Evolutionary conservation across 2,329 filamentous ascomycete genomes (phyloP).

Genomic region (Phialemonium atrogriseum): DNA sequence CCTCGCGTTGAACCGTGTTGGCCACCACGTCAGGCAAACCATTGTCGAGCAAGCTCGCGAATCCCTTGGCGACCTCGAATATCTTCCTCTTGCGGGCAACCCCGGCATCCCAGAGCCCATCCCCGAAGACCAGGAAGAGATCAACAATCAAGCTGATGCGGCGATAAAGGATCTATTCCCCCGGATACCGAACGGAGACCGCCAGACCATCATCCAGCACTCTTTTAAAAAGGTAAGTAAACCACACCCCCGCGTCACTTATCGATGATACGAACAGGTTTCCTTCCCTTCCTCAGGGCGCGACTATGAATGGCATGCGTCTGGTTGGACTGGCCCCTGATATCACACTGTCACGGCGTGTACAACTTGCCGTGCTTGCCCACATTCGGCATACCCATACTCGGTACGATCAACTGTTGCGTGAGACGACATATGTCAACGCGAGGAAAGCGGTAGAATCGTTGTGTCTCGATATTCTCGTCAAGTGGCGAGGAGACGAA

Average conservation of each 20-base stretch:
- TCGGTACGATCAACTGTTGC: constrained; percentile 53
- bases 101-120: constrained; percentile 45
- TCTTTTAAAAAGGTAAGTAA: constrained; percentile 52
- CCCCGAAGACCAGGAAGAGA: constrained; percentile 49
- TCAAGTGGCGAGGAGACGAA: constrained; percentile 66
- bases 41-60: constrained; percentile 49
- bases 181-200: constrained; percentile 56
- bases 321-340: constrained; percentile 50
- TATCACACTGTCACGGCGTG: constrained; percentile 50
- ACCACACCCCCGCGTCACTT: constrained; percentile 2
- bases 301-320: constrained; percentile 40
- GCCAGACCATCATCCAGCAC: constrained; percentile 52
- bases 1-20: constrained; percentile 49
- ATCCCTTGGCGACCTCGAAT: constrained; percentile 16
- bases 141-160: constrained; percentile 53
- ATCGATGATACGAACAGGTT: constrained; percentile 4
- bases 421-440: constrained; percentile 48
- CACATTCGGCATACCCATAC: constrained; percentile 62
- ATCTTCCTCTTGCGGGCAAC: constrained; percentile 14
- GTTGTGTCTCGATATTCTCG: constrained; percentile 54
- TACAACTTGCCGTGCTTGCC: constrained; percentile 57
- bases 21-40: constrained; percentile 50
- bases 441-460: constrained; percentile 53
- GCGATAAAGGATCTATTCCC: constrained; percentile 57
- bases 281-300: constrained; percentile 29